Evolutionary conservation across 2,329 filamentous ascomycete species (phyloP).

Genomic region (Talaromyces verruculosus): DNA sequence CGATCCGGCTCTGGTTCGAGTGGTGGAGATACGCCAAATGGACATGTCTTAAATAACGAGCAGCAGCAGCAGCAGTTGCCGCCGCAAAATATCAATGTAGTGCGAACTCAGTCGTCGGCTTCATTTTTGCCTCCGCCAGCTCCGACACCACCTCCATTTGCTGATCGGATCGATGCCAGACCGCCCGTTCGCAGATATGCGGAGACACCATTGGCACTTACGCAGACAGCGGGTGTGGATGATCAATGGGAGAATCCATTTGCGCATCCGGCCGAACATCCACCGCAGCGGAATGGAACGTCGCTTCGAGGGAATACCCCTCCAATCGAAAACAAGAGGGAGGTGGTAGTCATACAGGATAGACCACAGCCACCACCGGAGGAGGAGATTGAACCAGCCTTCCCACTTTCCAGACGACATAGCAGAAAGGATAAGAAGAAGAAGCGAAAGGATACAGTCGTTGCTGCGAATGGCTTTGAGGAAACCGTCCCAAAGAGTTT

Average conservation of each 20-base stretch:
- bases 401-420: constrained; percentile 25
- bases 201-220: constrained; percentile 17
- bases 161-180: constrained; percentile 20
- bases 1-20: constrained; percentile 4
- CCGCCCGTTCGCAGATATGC: constrained; percentile 17
- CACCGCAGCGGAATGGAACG: background rate
- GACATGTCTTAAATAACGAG: background rate
- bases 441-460: constrained; percentile 24
- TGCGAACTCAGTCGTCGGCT: constrained; percentile 11
- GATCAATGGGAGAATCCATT: constrained; percentile 21
- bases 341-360: constrained; percentile 10
- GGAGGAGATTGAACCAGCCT: constrained; percentile 8
- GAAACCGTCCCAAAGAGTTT: constrained; percentile 29
- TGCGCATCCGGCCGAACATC: constrained; percentile 4
- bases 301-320: constrained; percentile 1
- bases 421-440: constrained; percentile 36
- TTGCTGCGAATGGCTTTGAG: constrained; percentile 25
- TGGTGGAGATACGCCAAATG: background rate
- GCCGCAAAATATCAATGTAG: background rate
- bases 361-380: background rate
- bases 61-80: background rate
- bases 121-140: constrained; percentile 32
- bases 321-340: constrained; percentile 10
- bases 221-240: constrained; percentile 6
- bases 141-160: constrained; percentile 32